Percentiles rank a stretch among this genome's conserved stretches.
phyloP scores from a whole-genome alignment of 352 stramenopile species.

The Phytopythium helicoides region DNA sequence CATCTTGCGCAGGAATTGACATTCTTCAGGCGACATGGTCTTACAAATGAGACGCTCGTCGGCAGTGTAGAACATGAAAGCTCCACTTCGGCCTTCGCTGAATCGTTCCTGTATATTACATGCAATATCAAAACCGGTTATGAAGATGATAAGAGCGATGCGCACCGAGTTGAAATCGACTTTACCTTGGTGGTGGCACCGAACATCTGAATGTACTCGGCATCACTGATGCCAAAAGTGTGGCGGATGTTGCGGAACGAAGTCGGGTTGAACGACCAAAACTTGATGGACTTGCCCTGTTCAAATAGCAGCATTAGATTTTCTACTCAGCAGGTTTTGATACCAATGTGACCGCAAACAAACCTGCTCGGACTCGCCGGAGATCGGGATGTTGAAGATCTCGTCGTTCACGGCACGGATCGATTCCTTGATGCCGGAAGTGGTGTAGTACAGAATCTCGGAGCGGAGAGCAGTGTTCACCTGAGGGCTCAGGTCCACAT shows the following conservation, averaged over 20 bases:
- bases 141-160: background rate
- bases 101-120: conserved; percentile 52
- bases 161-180: background rate
- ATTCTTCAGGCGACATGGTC: conserved; percentile 88
- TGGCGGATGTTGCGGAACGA: conserved; percentile 86
- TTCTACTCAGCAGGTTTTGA: too few relatives aligned
- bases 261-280: conserved; percentile 85
- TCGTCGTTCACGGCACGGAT: conserved; percentile 73
- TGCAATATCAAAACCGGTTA: background rate
- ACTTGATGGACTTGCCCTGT: conserved; percentile 82
- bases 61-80: conserved; percentile 92
- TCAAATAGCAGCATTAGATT: too few relatives aligned
- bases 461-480: conserved; percentile 86
- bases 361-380: conserved; percentile 69
- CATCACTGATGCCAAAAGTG: conserved; percentile 77
- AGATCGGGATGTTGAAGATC: conserved; percentile 78
- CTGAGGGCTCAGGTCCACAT: conserved; percentile 85
- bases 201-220: conserved; percentile 84
- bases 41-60: conserved; percentile 90
- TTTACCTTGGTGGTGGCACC: conserved; percentile 79
- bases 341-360: background rate
- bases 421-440: conserved; percentile 86
- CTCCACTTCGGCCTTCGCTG: conserved; percentile 83
- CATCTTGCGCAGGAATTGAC: conserved; percentile 85
- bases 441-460: conserved; percentile 91